Evolutionary conservation across 164 flowering plant genomes (phyloP).

Genomic region (Liquidambar formosana): DNA sequence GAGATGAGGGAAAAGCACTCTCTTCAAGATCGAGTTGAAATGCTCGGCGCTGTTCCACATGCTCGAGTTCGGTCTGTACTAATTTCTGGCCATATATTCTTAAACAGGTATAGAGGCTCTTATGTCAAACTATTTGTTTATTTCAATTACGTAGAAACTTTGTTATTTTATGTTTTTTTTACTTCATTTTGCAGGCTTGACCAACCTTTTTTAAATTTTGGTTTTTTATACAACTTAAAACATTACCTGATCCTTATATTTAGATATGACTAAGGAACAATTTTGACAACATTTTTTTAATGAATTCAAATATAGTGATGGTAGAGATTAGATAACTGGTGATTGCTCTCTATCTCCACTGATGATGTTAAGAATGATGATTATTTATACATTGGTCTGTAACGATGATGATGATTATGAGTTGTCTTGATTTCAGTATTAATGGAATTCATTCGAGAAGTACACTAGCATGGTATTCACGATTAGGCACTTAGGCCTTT

Average conservation of each 20-base stretch:
- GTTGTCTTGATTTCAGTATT: too few relatives aligned
- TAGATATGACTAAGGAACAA: not conserved
- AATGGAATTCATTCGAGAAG: too few relatives aligned
- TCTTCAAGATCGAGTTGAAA: slow-evolving; percentile 95
- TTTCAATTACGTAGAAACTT: not conserved
- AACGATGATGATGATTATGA: too few relatives aligned
- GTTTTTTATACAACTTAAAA: too few relatives aligned
- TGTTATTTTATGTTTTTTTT: not conserved
- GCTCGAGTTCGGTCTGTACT: slow-evolving; percentile 84
- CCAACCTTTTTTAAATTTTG: not conserved
- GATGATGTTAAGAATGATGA: not conserved
- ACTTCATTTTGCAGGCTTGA: too few relatives aligned
- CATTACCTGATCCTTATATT: not conserved
- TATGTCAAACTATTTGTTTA: not conserved
- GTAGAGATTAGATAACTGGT: not conserved
- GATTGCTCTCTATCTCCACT: not conserved
- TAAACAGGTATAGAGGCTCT: slow-evolving; percentile 60
- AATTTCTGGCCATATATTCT: slow-evolving; percentile 87
- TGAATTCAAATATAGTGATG: not conserved
- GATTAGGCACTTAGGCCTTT: too few relatives aligned
- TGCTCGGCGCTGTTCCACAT: slow-evolving; percentile 98
- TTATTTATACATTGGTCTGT: not conserved
- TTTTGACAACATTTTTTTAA: not conserved
- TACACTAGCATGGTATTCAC: too few relatives aligned
- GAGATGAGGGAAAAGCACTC: slow-evolving; percentile 97